Evolutionary conservation across 352 stramenopile species (phyloP), one percentile per base, ranked within the genome.

Genomic region (Pythium oligandrum): DNA sequence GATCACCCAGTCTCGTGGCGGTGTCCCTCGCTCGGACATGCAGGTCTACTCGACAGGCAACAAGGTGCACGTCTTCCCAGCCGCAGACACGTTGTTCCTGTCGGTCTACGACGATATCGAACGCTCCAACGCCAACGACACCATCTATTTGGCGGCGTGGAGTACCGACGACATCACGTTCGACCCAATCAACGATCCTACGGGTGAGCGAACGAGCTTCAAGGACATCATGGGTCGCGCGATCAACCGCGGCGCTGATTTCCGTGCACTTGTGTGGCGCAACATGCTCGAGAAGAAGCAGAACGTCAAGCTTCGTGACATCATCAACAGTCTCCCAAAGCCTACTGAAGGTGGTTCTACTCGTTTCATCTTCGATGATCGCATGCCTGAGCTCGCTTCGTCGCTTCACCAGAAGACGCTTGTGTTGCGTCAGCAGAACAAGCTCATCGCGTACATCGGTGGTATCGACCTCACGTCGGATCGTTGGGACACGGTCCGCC

Each of bases 131-230:
- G 34, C 50, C 10, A 58, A 81, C 47, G 43, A 72, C 48, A 64
- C 68, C 31, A 64, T 87, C 40, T 86, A 71, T 17, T 57, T 86
- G 30, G 72, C 74, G 0, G 78, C 70, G 39, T 89, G 78, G 78
- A 78, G 70, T 17, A 73, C 80, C 8, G 78, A 78, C 50, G 70
- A 89, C 53, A 63, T 89, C 2, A 59, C 68, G 4, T 78, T 89
- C 33, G 70, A 73, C n/a, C 78, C 78, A 4, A 40, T 55, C n/a
- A 57, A 61, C 12, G 57, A 66, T 2, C 51, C 64, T 40, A 64
- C 71, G 8, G 35, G 83, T 2, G 51, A 72, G 9, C 35, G 46
- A 3, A 51, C 72, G n/a, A 58, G 72, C 9, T 44, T 63, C 12
- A 65, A 63, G 7, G 59, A 66, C 6, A 65, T 73, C 4, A 61